These are phyloP conservation scores for Pyrenophora teres DNA, from an alignment of 2,329 filamentous ascomycete genomes.

Conservation along the genomic window DNA sequence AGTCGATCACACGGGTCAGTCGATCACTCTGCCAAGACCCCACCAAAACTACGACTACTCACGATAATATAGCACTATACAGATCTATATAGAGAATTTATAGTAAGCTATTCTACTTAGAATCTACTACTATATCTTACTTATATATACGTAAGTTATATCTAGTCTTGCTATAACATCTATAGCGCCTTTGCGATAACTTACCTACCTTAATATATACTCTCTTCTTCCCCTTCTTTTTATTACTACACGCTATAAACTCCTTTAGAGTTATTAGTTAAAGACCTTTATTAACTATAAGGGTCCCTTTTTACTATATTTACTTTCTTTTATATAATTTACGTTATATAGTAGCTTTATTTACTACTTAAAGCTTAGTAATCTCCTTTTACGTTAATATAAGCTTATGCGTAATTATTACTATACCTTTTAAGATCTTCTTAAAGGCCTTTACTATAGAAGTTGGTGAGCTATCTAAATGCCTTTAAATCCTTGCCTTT, in stretches of 20 bases:
- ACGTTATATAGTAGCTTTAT: conserved; percentile 2
- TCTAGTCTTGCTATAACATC: conserved; percentile 1
- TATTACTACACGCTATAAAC: conserved; percentile 4
- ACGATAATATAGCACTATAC: neutral
- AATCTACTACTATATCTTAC: neutral
- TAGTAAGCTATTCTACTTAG: conserved; percentile 3
- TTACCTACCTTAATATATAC: neutral
- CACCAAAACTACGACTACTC: neutral
- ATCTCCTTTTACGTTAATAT: neutral
- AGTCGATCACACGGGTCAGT: neutral
- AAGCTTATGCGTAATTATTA: neutral
- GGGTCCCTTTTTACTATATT: neutral
- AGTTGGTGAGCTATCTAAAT: conserved; percentile 4
- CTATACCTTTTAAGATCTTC: neutral
- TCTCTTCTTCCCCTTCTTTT: conserved; percentile 7
- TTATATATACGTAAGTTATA: neutral
- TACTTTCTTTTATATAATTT: conserved; percentile 11
- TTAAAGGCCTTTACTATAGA: neutral
- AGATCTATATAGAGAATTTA: neutral
- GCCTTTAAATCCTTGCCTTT: neutral
- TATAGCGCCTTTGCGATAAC: neutral
- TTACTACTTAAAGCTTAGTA: conserved; percentile 5
- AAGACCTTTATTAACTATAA: conserved; percentile 5
- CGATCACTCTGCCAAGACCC: neutral
- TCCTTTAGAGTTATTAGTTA: conserved; percentile 12